Conservation (phyloP, 163 green algal species). For the Scenedesmus sp. region DNA sequence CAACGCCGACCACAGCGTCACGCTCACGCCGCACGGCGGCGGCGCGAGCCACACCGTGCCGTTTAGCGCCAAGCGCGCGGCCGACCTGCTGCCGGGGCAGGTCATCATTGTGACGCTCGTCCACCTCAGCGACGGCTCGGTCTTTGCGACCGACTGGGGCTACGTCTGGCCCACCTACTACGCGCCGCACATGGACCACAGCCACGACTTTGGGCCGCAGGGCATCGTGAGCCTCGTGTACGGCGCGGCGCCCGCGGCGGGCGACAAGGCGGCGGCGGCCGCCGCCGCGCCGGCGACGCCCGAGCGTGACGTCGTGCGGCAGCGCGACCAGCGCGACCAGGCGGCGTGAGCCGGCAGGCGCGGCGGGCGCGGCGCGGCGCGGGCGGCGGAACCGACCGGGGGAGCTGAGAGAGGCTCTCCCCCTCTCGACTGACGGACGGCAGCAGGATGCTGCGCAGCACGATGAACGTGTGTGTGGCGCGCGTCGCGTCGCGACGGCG, state of each 20-base stretch:
- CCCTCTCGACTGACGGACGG: no score
- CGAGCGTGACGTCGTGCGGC: no score
- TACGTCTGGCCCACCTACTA: constrained; percentile 39
- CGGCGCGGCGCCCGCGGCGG: background rate
- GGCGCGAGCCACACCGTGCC: background rate
- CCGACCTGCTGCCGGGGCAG: constrained; percentile 26
- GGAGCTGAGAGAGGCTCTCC: no score
- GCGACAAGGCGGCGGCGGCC: no score
- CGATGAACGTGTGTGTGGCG: no score
- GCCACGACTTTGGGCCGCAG: constrained; percentile 5
- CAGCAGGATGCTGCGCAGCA: no score
- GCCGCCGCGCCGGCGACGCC: no score
- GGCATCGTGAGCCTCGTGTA: constrained; percentile 15
- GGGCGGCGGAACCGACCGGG: no score
- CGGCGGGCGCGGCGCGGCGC: no score
- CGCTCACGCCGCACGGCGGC: constrained; percentile 3
- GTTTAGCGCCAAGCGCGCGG: constrained; percentile 24
- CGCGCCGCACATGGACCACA: constrained; percentile 11
- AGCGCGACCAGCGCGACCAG: no score
- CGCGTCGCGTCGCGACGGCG: no score
- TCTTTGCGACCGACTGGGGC: constrained; percentile 32
- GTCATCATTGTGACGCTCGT: constrained; percentile 26
- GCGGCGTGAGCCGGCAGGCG: no score
- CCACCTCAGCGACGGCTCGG: constrained; percentile 15
- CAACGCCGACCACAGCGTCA: constrained; percentile 17